A percentile compares a stretch with the other conserved stretches of the same genome.
phyloP scores from a whole-genome alignment of 2,329 filamentous ascomycete genomes.

The Lachnellula arida region DNA sequence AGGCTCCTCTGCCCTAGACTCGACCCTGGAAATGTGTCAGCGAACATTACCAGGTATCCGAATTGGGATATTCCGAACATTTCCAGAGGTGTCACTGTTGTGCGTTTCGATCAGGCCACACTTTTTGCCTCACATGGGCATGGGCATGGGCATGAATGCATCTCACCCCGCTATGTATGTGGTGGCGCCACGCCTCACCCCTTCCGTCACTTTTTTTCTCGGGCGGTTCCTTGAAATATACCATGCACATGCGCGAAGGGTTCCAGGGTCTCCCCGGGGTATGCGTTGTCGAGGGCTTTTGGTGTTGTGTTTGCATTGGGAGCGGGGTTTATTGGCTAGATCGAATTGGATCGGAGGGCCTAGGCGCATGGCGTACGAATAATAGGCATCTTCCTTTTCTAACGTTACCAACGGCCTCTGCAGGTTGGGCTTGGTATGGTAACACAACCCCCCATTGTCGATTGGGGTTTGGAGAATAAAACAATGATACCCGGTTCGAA shows the following conservation, averaged over 20 bases:
- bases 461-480: not conserved
- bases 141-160: not conserved
- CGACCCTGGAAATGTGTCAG: not conserved
- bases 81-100: not conserved
- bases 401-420: not conserved
- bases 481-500: not conserved
- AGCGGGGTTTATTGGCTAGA: not conserved
- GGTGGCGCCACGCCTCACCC: not conserved
- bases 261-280: not conserved
- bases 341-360: not conserved
- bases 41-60: not conserved
- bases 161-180: not conserved
- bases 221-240: not conserved
- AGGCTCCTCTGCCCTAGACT: not conserved
- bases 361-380: too few relatives aligned
- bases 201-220: not conserved
- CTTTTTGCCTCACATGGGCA: not conserved
- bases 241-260: conserved; percentile 12
- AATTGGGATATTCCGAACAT: not conserved
- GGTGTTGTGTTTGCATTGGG: not conserved
- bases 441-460: not conserved
- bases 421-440: too few relatives aligned
- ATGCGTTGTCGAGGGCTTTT: too few relatives aligned
- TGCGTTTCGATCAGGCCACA: not conserved
- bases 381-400: not conserved